Evolutionary conservation across 176 grass and related monocot species (phyloP).

Genomic region (Hyparrhenia diplandra): DNA sequence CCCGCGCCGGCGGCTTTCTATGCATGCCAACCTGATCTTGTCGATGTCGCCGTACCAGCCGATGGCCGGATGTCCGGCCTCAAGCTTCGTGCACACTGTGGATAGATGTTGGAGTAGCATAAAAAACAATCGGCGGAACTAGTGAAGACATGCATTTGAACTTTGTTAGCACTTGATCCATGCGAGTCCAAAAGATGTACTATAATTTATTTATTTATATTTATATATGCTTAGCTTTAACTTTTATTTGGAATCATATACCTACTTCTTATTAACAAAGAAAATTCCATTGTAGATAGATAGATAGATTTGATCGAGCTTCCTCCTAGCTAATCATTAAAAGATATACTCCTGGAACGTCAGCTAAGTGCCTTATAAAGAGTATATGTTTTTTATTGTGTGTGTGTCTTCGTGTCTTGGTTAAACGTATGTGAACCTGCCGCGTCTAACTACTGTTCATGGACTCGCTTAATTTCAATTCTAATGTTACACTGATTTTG

Average conservation of each 20-base stretch:
- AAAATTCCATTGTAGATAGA: neutral
- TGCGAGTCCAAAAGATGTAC: neutral
- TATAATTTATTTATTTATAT: neutral
- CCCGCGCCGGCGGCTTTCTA: slow-evolving; percentile 1
- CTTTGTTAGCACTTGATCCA: neutral
- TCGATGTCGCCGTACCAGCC: neutral
- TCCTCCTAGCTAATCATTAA: neutral
- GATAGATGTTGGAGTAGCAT: no score
- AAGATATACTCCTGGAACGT: neutral
- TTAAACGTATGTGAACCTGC: slow-evolving; percentile 4
- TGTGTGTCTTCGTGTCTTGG: neutral
- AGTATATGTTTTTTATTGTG: neutral
- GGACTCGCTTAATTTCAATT: neutral
- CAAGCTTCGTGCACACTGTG: neutral
- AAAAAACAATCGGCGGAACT: no score
- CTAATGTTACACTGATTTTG: no score
- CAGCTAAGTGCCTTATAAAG: neutral
- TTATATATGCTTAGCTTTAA: no score
- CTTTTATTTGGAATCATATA: neutral
- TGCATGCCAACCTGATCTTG: neutral
- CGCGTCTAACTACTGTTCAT: neutral
- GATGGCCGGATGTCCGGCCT: neutral
- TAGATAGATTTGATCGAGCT: neutral
- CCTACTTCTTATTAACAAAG: neutral
- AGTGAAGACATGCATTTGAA: neutral